These are phyloP conservation scores for Eimeria brunetti DNA, from an alignment of 169 alveolate genomes.

Conservation along the genomic window DNA sequence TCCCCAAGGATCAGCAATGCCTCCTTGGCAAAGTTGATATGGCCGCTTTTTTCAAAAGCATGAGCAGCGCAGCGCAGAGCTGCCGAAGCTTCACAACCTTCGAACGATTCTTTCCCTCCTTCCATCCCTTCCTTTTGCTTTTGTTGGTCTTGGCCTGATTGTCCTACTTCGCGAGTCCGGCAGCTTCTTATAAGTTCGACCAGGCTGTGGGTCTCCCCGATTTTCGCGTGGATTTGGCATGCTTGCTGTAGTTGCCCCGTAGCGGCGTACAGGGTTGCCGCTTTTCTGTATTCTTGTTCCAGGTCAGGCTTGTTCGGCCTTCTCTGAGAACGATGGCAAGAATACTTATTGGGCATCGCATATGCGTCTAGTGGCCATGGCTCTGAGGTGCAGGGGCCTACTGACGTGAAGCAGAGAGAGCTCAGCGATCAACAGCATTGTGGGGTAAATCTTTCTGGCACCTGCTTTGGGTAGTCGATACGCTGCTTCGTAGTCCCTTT, in stretches of 20 bases:
- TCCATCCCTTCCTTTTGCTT: background rate
- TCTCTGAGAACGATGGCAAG: background rate
- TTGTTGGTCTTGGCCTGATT: background rate
- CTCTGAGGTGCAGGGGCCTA: background rate
- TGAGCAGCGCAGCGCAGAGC: constrained; percentile 33
- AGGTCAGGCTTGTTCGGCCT: background rate
- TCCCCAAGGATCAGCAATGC: constrained; percentile 47
- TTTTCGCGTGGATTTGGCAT: background rate
- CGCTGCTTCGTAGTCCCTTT: background rate
- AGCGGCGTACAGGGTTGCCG: constrained; percentile 47
- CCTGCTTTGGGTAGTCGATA: background rate
- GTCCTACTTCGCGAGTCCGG: background rate
- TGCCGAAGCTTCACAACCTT: background rate
- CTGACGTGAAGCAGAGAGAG: background rate
- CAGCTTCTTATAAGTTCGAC: constrained; percentile 20
- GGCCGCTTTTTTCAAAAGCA: constrained; percentile 13
- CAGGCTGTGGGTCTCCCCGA: constrained; percentile 41
- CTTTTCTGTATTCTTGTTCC: constrained; percentile 7
- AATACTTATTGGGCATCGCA: background rate
- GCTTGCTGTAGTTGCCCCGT: constrained; percentile 55
- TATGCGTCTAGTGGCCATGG: background rate
- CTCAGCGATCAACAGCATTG: background rate
- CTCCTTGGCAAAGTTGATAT: constrained; percentile 56
- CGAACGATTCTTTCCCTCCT: background rate
- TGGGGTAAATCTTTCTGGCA: background rate